Evolutionary conservation across 176 grass and related monocot species (phyloP).

Genomic region (Cenchrus purpureus): DNA sequence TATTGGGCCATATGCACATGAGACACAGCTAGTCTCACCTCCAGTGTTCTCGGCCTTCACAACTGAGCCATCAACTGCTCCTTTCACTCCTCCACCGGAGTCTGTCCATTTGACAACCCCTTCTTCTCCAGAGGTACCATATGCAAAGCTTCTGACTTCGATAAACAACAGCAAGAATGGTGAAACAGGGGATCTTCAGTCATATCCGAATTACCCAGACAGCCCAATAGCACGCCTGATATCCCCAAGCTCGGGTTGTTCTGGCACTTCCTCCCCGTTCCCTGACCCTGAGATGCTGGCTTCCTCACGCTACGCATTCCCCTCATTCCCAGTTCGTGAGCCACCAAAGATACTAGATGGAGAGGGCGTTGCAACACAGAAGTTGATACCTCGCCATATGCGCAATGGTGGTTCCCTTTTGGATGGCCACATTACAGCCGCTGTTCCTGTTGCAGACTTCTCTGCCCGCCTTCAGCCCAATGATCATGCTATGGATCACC

Average conservation of each 20-base stretch:
- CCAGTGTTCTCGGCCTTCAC: constrained; percentile 91
- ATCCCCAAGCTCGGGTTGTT: constrained; percentile 78
- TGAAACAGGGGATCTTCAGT: constrained; percentile 55
- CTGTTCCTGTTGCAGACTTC: constrained; percentile 69
- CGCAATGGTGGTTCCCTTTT: constrained; percentile 73
- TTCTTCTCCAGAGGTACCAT: constrained; percentile 97
- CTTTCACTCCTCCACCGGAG: constrained; percentile 91
- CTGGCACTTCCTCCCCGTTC: constrained; percentile 78
- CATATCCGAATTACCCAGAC: constrained; percentile 75
- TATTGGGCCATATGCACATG: constrained; percentile 91
- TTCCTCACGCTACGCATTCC: constrained; percentile 35
- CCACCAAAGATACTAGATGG: constrained; percentile 77
- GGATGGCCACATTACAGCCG: constrained; percentile 73
- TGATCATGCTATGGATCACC: constrained; percentile 78
- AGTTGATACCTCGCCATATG: constrained; percentile 70
- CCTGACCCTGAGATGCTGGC: constrained; percentile 57
- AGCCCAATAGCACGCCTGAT: constrained; percentile 74
- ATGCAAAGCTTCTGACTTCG: constrained; percentile 87
- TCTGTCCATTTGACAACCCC: constrained; percentile 88
- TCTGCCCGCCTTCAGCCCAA: constrained; percentile 55
- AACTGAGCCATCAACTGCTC: constrained; percentile 95
- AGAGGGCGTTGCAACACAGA: constrained; percentile 64
- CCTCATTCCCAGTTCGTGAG: constrained; percentile 60
- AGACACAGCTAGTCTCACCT: constrained; percentile 94
- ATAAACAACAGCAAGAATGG: constrained; percentile 57